Evolutionary conservation across 2,329 filamentous ascomycete genomes (phyloP).

Genomic region (Colletotrichum australisinense): DNA sequence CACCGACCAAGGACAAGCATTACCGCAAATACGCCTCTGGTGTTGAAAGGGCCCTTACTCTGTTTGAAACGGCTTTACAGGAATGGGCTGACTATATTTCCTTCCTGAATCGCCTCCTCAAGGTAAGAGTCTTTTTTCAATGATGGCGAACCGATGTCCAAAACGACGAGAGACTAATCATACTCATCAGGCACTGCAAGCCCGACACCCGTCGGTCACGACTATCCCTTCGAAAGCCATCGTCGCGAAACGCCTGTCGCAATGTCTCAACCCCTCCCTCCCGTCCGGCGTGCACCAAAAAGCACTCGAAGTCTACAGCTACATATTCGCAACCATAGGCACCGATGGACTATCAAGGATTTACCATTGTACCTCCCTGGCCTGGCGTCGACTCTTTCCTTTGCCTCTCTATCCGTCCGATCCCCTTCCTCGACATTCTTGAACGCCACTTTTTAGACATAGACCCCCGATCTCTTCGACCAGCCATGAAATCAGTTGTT

Average conservation of each 20-base stretch:
- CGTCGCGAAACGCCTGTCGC: slow-evolving; percentile 90
- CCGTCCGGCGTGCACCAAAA: slow-evolving; percentile 99
- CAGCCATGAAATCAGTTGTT: slow-evolving; percentile 90
- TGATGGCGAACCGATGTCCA: not conserved
- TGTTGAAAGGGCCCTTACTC: slow-evolving; percentile 85
- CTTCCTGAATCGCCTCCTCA: slow-evolving; percentile 89
- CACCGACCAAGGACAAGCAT: slow-evolving; percentile 69
- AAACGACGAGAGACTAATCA: not conserved
- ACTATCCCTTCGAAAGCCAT: slow-evolving; percentile 84
- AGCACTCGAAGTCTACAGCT: slow-evolving; percentile 90
- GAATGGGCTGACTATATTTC: slow-evolving; percentile 99
- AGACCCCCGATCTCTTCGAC: slow-evolving; percentile 77
- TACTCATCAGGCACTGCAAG: slow-evolving; percentile 79
- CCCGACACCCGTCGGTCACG: slow-evolving; percentile 77
- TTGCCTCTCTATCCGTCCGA: slow-evolving; percentile 92
- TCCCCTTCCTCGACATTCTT: slow-evolving; percentile 85
- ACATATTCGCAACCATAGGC: slow-evolving; percentile 88
- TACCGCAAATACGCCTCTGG: slow-evolving; percentile 91
- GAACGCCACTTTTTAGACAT: slow-evolving; percentile 83
- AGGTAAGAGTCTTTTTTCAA: slow-evolving; percentile 65
- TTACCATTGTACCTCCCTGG: slow-evolving; percentile 91
- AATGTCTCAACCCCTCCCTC: slow-evolving; percentile 92
- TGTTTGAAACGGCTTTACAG: slow-evolving; percentile 93
- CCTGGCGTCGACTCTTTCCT: slow-evolving; percentile 88
- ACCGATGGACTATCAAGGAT: slow-evolving; percentile 81